phyloP scores from a whole-genome alignment of 2,329 filamentous ascomycete species.

The Lasiodiplodia hormozganensis region DNA sequence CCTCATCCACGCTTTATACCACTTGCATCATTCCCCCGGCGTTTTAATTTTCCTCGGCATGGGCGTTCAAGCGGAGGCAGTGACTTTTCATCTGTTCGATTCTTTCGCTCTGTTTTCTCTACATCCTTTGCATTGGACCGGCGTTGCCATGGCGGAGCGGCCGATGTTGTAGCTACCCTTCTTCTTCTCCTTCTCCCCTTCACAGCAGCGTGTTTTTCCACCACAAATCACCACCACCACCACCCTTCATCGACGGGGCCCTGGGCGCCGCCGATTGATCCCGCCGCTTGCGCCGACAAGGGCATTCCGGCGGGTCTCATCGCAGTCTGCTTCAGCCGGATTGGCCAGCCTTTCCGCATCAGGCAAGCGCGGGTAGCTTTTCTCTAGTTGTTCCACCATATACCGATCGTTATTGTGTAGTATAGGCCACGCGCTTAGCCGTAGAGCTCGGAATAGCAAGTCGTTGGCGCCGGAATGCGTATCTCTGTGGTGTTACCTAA shows the following conservation, averaged over 20 bases:
- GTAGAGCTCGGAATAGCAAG: constrained; percentile 26
- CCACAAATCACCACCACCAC: neutral
- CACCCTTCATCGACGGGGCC: neutral
- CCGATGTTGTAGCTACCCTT: constrained; percentile 9
- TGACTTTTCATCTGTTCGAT: constrained; percentile 4
- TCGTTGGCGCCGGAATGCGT: constrained; percentile 2
- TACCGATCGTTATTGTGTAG: constrained; percentile 30
- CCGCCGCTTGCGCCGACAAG: neutral
- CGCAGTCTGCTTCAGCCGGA: constrained; percentile 1
- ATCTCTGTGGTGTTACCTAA: constrained; percentile 16
- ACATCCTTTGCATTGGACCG: constrained; percentile 24
- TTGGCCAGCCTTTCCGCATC: neutral
- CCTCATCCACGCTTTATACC: constrained; percentile 29
- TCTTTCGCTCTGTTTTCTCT: constrained; percentile 26
- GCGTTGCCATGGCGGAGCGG: constrained; percentile 21
- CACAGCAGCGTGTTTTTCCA: constrained; percentile 2
- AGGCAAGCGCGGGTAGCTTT: constrained; percentile 2
- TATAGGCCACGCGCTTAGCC: constrained; percentile 23
- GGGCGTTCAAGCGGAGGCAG: constrained; percentile 26
- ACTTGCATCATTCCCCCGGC: constrained; percentile 28
- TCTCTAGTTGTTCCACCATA: constrained; percentile 1
- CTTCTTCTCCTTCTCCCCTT: neutral
- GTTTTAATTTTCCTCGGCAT: constrained; percentile 25
- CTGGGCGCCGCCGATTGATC: constrained; percentile 4
- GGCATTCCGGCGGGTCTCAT: constrained; percentile 1